A percentile compares a stretch with the other conserved stretches of the same genome.
Conservation (phyloP, 208 protist species). For the Leishmania martiniquensis region DNA sequence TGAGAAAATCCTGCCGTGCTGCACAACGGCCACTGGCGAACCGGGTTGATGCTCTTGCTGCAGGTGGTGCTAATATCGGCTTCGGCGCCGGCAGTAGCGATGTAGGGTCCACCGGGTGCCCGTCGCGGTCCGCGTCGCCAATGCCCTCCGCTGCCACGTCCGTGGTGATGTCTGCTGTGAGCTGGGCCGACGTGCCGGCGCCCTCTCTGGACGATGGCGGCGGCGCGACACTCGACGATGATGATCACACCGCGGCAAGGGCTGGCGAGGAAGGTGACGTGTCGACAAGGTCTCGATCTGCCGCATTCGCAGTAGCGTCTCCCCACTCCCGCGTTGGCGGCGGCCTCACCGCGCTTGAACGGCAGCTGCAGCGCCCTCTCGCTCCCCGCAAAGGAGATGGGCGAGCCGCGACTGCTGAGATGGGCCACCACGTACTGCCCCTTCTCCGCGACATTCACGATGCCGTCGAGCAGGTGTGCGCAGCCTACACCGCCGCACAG, state of each 20-base stretch:
- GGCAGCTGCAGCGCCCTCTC: neutral
- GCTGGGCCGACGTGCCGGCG: neutral
- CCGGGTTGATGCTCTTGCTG: neutral
- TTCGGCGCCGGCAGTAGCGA: neutral
- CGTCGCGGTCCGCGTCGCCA: neutral
- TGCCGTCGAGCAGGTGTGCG: slow-evolving; percentile 11
- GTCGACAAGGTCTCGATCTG: neutral
- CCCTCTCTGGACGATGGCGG: neutral
- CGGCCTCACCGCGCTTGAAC: neutral
- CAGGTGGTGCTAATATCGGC: neutral
- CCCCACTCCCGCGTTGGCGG: neutral
- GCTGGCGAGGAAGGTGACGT: neutral
- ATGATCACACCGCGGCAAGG: neutral
- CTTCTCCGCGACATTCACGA: slow-evolving; percentile 8
- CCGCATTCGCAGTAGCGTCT: neutral
- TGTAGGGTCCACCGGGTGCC: neutral
- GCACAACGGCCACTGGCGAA: neutral
- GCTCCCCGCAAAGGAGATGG: neutral
- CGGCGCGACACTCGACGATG: neutral
- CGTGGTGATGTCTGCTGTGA: slow-evolving; percentile 27
- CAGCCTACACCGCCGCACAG: neutral
- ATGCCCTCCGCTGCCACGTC: slow-evolving; percentile 1
- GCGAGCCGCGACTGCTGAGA: neutral
- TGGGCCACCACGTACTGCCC: neutral
- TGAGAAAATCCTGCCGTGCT: neutral